A percentile compares a stretch with the other conserved stretches of the same genome.
phyloP scores from a whole-genome alignment of 2,329 filamentous ascomycete genomes.

The Phialophora tarda region DNA sequence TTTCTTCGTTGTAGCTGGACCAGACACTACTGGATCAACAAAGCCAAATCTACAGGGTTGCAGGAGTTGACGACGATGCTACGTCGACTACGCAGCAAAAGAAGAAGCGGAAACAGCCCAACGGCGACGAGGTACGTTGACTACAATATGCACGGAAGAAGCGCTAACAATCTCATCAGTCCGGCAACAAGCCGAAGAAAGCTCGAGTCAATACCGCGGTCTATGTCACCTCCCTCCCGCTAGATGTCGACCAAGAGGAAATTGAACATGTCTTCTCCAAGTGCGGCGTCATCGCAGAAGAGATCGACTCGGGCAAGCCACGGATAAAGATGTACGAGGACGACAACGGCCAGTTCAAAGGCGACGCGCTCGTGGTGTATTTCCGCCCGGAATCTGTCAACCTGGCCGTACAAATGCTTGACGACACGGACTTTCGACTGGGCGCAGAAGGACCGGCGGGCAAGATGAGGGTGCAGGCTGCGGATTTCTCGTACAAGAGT shows the following conservation, averaged over 20 bases:
- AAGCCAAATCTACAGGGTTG: constrained; percentile 64
- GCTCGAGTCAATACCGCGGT: constrained; percentile 79
- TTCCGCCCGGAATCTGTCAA: constrained; percentile 94
- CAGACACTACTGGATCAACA: constrained; percentile 66
- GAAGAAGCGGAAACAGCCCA: constrained; percentile 61
- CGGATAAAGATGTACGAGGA: constrained; percentile 94
- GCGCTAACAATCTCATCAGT: constrained; percentile 42
- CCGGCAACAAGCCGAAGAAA: constrained; percentile 46
- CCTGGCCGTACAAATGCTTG: constrained; percentile 61
- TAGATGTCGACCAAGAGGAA: constrained; percentile 78
- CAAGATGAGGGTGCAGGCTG: constrained; percentile 79
- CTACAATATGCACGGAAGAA: constrained; percentile 36
- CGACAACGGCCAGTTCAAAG: constrained; percentile 83
- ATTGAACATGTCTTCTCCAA: constrained; percentile 84
- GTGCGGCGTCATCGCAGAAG: constrained; percentile 89
- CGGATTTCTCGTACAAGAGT: constrained; percentile 91
- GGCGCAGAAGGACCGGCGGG: constrained; percentile 59
- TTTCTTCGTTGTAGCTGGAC: constrained; percentile 56
- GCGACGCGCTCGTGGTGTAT: constrained; percentile 90
- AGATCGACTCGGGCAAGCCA: constrained; percentile 84
- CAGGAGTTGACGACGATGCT: constrained; percentile 64
- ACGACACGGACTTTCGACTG: constrained; percentile 72
- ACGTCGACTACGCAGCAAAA: constrained; percentile 48
- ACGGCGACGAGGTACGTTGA: constrained; percentile 57
- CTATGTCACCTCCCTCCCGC: constrained; percentile 86